These are phyloP conservation scores for Penicillium griseofulvum DNA, from an alignment of 2,329 filamentous ascomycete genomes.

Conservation along the genomic window DNA sequence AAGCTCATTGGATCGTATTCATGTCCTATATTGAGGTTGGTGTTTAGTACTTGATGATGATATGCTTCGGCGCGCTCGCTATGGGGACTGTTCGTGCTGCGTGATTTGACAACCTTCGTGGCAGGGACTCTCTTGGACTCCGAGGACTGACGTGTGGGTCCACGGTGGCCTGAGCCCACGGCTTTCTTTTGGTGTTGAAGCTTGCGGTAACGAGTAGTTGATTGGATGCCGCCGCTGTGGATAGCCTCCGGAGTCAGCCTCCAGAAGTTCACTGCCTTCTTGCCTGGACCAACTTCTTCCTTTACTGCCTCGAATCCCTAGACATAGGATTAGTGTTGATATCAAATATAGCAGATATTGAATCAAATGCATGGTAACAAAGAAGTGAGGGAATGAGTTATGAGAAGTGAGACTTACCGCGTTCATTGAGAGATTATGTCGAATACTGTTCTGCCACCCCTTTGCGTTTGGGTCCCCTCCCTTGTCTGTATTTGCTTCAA, in stretches of 20 bases:
- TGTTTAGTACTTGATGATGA: conserved; percentile 1
- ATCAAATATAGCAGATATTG: neutral
- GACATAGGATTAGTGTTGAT: neutral
- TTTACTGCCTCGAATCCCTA: conserved; percentile 54
- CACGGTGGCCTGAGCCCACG: conserved; percentile 37
- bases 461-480: conserved; percentile 58
- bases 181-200: conserved; percentile 36
- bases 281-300: conserved; percentile 47
- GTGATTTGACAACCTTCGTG: conserved; percentile 35
- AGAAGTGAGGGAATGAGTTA: conserved; percentile 1
- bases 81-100: conserved; percentile 22
- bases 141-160: conserved; percentile 41
- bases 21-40: neutral
- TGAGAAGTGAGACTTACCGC: conserved; percentile 53
- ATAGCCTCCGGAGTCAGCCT: conserved; percentile 69
- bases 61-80: conserved; percentile 26
- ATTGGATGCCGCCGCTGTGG: conserved; percentile 66
- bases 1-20: neutral
- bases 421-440: conserved; percentile 97
- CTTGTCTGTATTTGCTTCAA: conserved; percentile 76
- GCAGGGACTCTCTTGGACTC: conserved; percentile 44
- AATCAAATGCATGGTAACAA: conserved; percentile 9
- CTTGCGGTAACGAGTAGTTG: conserved; percentile 77
- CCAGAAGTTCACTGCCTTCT: conserved; percentile 72
- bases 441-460: conserved; percentile 94